A percentile compares a stretch with the other conserved stretches of the same genome.
These are phyloP conservation scores for Tetratostichococcus sp. DNA, from an alignment of 139 green algal genomes.

Conservation along the genomic window DNA sequence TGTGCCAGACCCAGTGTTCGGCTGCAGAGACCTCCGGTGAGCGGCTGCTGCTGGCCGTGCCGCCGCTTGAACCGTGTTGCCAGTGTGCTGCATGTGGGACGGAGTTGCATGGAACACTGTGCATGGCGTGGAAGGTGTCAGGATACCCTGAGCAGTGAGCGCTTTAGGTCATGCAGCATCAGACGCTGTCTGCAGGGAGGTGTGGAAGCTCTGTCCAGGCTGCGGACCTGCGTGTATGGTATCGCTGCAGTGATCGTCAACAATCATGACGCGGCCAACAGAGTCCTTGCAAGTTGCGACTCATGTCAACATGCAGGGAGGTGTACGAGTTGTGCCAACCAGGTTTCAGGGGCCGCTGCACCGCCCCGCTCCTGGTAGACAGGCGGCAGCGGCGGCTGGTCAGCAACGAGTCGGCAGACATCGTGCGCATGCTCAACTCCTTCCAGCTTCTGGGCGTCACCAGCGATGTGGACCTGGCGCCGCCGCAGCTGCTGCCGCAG, in stretches of 20 bases:
- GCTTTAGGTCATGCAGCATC: no score
- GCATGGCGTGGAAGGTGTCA: no score
- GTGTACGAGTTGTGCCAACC: conserved; percentile 74
- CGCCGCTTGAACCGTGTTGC: no score
- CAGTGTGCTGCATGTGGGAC: no score
- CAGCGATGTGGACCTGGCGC: conserved; percentile 53
- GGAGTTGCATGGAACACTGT: no score
- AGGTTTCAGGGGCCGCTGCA: conserved; percentile 78
- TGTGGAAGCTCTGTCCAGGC: no score
- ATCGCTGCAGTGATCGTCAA: no score
- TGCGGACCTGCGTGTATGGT: no score
- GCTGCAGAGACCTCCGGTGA: conserved; percentile 48
- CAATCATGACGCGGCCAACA: no score
- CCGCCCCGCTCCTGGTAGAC: conserved; percentile 84
- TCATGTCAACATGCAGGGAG: conserved; percentile 37
- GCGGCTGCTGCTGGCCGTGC: neutral
- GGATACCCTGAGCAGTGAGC: no score
- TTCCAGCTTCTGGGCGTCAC: conserved; percentile 42
- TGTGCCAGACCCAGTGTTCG: conserved; percentile 40
- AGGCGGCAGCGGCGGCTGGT: conserved; percentile 34
- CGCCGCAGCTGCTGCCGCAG: conserved; percentile 39
- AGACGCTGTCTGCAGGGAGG: no score
- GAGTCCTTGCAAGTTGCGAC: no score
- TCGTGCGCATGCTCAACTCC: conserved; percentile 63
- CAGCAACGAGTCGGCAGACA: conserved; percentile 75